These are phyloP conservation scores for Phaseolus coccineus DNA, from an alignment of 331 rosid genomes.

Conservation along the genomic window DNA sequence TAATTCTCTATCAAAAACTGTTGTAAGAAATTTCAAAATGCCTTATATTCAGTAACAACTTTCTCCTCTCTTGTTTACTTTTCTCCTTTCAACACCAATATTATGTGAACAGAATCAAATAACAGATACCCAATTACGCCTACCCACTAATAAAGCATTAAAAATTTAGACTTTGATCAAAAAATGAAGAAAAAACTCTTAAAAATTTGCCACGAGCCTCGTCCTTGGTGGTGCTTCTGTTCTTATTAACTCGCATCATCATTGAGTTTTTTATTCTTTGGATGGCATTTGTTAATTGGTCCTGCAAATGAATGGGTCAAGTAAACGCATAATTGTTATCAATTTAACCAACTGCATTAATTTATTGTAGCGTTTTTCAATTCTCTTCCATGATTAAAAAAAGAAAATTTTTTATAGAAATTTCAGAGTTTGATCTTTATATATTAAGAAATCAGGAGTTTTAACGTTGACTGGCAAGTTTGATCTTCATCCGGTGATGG, in stretches of 20 bases:
- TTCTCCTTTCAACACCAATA: too few species aligned
- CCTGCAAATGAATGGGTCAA: background rate
- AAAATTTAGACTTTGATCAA: too few species aligned
- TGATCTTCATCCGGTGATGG: background rate
- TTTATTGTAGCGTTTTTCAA: background rate
- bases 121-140: background rate
- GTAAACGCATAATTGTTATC: background rate
- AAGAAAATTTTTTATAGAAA: background rate
- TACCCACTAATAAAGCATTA: too few species aligned
- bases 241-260: too few species aligned
- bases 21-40: constrained; percentile 52
- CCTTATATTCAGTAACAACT: constrained; percentile 48
- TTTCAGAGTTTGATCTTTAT: background rate
- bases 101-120: background rate
- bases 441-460: background rate
- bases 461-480: background rate
- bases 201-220: too few species aligned
- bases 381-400: background rate
- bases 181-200: too few species aligned
- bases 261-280: too few species aligned
- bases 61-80: constrained; percentile 16
- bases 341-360: too few species aligned
- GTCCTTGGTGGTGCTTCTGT: too few species aligned
- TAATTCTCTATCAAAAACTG: constrained; percentile 46
- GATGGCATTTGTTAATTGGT: too few species aligned